Evolutionary conservation across 2,329 filamentous ascomycete species (phyloP), one percentile per base, ranked within the genome.

Genomic region (Dothiorella sarmentorum): DNA sequence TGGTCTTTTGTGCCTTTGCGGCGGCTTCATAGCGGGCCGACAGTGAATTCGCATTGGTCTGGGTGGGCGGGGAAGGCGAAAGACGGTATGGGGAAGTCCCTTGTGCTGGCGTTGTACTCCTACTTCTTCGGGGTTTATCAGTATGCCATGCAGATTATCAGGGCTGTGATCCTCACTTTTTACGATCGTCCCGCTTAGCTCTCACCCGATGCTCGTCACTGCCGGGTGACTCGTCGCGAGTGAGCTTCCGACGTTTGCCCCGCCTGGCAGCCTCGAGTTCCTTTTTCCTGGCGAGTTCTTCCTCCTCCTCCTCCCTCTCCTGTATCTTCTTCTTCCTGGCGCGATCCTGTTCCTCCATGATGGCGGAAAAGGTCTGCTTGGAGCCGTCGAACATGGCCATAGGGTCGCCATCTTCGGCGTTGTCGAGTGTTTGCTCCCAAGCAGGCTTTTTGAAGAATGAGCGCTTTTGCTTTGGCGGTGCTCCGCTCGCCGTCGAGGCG

Each of bases 391-490:
- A 80, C 26, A 79, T 70, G 63, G 74, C 69, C 27, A 67, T 67
- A 22, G 72, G 61, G 26, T 61, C 51, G 52, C 60, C 38, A 5
- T 40, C 33, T 13, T 52, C 47, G 13, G 15, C 18, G 11, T 49
- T 33, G 20, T 40, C 31, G 22, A 11, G 67, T 24, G 67, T 70
- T n/a, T 68, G 67, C 40, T 79, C 76, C 77, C 79, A 81, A 20
- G 75, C 70, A 45, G 81, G 78, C 62, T 80, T 82, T 52, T 80
- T 84, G 71, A 85, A 85, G 17, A 84, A 75, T 0, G 77, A 78
- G 37, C 76, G 75, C 73, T 76, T 78, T 7, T 42, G 52, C 60
- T 71, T 74, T 63, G 71, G 65, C 62, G 71, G 64, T 7, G 44
- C 49, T n/a, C 33, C 31, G 29, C 37, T 26, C 3, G 44, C 11